Conservation (phyloP, 768 basidiomycete genomes). For the Phallus indusiatus region DNA sequence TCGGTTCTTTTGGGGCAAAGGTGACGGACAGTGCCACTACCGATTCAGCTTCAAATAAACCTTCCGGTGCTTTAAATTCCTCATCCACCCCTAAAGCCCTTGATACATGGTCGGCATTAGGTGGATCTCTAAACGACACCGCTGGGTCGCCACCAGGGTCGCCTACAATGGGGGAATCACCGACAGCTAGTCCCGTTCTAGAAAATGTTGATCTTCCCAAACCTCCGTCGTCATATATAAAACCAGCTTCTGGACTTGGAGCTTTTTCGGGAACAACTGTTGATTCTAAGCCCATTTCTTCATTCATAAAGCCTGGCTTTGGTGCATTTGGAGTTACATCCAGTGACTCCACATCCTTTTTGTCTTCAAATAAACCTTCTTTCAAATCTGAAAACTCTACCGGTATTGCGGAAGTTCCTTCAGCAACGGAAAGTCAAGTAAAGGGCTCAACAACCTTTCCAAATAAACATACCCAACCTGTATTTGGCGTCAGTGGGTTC, state of each 20-base stretch:
- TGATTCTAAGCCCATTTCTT: conserved; percentile 13
- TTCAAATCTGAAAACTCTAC: conserved; percentile 8
- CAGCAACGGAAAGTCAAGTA: conserved; percentile 9
- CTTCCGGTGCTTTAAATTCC: neutral
- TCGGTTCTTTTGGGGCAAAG: no score
- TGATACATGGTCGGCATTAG: neutral
- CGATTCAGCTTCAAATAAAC: neutral
- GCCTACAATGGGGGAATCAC: neutral
- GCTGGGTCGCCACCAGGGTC: conserved; percentile 1
- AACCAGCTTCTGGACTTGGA: conserved; percentile 28
- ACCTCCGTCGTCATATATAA: conserved; percentile 16
- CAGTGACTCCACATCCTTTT: conserved; percentile 30
- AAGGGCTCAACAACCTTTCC: conserved; percentile 30
- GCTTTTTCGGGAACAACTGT: conserved; percentile 14
- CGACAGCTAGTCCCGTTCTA: neutral
- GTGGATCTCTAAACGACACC: neutral
- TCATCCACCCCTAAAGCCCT: neutral
- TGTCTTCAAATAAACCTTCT: conserved; percentile 44
- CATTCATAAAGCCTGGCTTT: conserved; percentile 29
- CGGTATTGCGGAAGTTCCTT: neutral
- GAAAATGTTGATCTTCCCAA: neutral
- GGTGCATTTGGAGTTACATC: conserved; percentile 32
- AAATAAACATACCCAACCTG: conserved; percentile 7
- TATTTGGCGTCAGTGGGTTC: conserved; percentile 11
- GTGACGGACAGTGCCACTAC: no score